Percentiles rank a stretch among this genome's conserved stretches.
These are phyloP conservation scores for Ogataea saltuana DNA, from an alignment of 805 yeast genomes.

Conservation along the genomic window DNA sequence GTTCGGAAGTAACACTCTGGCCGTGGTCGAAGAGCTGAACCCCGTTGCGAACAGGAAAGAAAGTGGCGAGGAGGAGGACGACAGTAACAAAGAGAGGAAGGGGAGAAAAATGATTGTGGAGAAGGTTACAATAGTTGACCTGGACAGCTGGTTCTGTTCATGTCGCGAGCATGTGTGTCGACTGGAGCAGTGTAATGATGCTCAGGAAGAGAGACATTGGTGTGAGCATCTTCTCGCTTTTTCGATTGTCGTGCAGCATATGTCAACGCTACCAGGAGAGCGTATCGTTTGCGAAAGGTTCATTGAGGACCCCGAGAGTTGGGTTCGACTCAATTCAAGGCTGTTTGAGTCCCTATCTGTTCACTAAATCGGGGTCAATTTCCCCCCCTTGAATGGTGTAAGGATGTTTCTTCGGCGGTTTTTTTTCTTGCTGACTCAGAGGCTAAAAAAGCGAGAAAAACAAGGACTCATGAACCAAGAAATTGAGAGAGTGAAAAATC, in stretches of 20 bases:
- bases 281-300: background rate
- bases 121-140: slow-evolving; percentile 10
- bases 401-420: slow-evolving; percentile 1
- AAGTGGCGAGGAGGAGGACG: background rate
- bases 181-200: no score
- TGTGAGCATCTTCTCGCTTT: slow-evolving; percentile 8
- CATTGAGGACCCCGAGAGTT: slow-evolving; percentile 2
- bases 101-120: background rate
- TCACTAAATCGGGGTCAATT: no score
- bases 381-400: no score
- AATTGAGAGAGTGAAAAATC: slow-evolving; percentile 4
- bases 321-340: slow-evolving; percentile 5
- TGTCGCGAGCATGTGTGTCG: slow-evolving; percentile 10
- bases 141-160: slow-evolving; percentile 17
- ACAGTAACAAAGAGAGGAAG: background rate
- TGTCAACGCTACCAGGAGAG: background rate
- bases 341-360: background rate
- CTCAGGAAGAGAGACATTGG: slow-evolving; percentile 1
- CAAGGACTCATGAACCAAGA: background rate
- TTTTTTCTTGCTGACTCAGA: slow-evolving; percentile 1
- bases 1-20: slow-evolving; percentile 3
- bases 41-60: background rate
- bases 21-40: background rate
- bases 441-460: background rate
- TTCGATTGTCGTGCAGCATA: slow-evolving; percentile 1